Percentiles rank a stretch among this genome's conserved stretches.
Conservation (phyloP, 768 basidiomycete species). For the Baorangia bicolor region DNA sequence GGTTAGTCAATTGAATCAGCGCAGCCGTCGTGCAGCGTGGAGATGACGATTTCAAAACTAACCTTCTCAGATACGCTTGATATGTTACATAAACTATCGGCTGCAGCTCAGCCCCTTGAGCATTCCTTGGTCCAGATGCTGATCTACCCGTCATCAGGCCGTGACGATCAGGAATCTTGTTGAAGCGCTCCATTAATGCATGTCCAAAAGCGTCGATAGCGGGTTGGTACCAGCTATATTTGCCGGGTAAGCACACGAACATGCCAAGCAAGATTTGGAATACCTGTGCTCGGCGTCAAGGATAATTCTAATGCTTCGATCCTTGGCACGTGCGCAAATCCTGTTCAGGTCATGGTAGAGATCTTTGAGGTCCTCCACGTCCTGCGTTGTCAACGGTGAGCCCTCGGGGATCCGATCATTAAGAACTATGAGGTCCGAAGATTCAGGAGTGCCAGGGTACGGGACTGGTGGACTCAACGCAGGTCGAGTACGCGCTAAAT, state of each 20-base stretch:
- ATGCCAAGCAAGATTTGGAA: not conserved
- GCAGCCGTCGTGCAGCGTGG: not conserved
- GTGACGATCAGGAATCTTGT: slow-evolving; percentile 39
- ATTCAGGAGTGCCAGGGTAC: slow-evolving; percentile 68
- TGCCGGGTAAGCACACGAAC: slow-evolving; percentile 3
- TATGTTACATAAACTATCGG: slow-evolving; percentile 84
- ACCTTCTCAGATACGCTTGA: slow-evolving; percentile 86
- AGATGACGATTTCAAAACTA: slow-evolving; percentile 9
- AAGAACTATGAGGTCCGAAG: slow-evolving; percentile 59
- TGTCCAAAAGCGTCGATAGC: slow-evolving; percentile 81
- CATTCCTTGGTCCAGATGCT: not conserved
- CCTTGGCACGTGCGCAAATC: slow-evolving; percentile 64
- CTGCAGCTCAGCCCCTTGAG: slow-evolving; percentile 37
- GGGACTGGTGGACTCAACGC: slow-evolving; percentile 37
- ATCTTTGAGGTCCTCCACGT: slow-evolving; percentile 58
- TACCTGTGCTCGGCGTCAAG: slow-evolving; percentile 86
- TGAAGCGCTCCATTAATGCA: slow-evolving; percentile 75
- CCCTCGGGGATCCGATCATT: slow-evolving; percentile 17
- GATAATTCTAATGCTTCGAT: slow-evolving; percentile 64
- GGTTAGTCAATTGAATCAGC: not conserved
- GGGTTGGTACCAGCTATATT: slow-evolving; percentile 60
- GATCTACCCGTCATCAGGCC: slow-evolving; percentile 1
- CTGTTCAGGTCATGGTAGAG: slow-evolving; percentile 59
- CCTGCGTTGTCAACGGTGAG: slow-evolving; percentile 45
- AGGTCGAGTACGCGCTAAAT: slow-evolving; percentile 48